These are phyloP conservation scores for Eucalyptus virginea DNA, from an alignment of 345 rosid species.

Conservation along the genomic window DNA sequence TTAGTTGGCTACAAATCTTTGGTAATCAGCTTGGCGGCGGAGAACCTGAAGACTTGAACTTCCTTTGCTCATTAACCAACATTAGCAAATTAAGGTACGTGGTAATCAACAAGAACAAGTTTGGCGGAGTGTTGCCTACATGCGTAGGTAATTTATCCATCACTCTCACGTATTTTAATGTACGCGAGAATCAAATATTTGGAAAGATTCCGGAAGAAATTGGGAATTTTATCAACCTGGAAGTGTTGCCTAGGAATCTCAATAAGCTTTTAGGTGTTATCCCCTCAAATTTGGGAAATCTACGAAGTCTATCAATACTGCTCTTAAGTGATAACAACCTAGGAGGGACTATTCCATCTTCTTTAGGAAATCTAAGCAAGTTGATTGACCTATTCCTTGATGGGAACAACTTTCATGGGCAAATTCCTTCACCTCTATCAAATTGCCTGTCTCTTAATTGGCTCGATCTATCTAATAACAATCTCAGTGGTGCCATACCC, in stretches of 20 bases:
- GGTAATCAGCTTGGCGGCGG: not conserved
- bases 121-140: not conserved
- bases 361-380: not conserved
- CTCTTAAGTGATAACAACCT: not conserved
- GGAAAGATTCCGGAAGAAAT: not conserved
- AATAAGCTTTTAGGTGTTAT: no score
- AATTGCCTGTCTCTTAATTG: not conserved
- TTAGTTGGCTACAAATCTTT: fast-evolving
- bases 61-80: not conserved
- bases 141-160: not conserved
- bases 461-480: not conserved
- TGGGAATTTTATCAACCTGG: not conserved
- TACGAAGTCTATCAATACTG: no score
- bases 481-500: not conserved
- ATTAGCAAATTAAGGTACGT: not conserved
- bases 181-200: fast-evolving
- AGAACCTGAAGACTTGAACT: not conserved
- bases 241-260: fast-evolving
- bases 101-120: fast-evolving
- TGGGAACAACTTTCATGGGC: not conserved
- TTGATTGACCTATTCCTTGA: not conserved
- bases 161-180: not conserved
- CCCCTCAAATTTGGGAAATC: not conserved
- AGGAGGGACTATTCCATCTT: not conserved
- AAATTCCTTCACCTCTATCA: not conserved